Evolutionary conservation across 805 yeast genomes (phyloP).

Genomic region (Ogataea paradorogensis): DNA sequence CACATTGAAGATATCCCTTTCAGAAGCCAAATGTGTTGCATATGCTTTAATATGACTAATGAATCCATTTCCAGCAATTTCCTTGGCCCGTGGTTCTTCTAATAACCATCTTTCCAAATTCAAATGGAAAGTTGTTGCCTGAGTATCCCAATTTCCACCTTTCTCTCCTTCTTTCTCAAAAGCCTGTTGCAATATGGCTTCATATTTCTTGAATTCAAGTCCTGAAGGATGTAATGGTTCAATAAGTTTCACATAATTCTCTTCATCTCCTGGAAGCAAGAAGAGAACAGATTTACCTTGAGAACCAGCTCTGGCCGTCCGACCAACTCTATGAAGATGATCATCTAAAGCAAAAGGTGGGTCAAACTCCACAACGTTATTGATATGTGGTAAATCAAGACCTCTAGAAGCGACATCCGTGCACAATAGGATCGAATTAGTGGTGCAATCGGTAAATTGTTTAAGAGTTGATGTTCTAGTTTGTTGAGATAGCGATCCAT

Average conservation of each 20-base stretch:
- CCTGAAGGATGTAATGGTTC: conserved; percentile 49
- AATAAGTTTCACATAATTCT: conserved; percentile 68
- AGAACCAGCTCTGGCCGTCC: conserved; percentile 97
- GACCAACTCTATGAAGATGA: conserved; percentile 93
- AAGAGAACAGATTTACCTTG: conserved; percentile 76
- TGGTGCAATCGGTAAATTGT: conserved; percentile 48
- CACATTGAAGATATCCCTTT: conserved; percentile 77
- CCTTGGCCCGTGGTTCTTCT: conserved; percentile 59
- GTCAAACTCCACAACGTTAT: conserved; percentile 86
- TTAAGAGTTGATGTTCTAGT: conserved; percentile 74
- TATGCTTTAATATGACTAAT: conserved; percentile 91
- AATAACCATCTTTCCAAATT: conserved; percentile 85
- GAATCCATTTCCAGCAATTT: conserved; percentile 75
- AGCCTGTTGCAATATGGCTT: conserved; percentile 34
- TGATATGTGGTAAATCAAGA: conserved; percentile 81
- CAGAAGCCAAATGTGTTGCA: conserved; percentile 86
- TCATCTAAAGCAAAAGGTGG: conserved; percentile 95
- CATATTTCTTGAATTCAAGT: conserved; percentile 48
- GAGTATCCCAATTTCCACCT: conserved; percentile 72
- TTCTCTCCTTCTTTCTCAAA: conserved; percentile 25
- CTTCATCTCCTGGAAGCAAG: conserved; percentile 86
- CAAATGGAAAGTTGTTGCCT: conserved; percentile 95
- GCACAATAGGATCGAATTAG: conserved; percentile 66
- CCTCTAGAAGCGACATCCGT: conserved; percentile 99
- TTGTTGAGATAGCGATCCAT: conserved; percentile 88